Base-by-base conservation (phyloP, 106 monocot species). In the Triglochin maritima region DNA sequence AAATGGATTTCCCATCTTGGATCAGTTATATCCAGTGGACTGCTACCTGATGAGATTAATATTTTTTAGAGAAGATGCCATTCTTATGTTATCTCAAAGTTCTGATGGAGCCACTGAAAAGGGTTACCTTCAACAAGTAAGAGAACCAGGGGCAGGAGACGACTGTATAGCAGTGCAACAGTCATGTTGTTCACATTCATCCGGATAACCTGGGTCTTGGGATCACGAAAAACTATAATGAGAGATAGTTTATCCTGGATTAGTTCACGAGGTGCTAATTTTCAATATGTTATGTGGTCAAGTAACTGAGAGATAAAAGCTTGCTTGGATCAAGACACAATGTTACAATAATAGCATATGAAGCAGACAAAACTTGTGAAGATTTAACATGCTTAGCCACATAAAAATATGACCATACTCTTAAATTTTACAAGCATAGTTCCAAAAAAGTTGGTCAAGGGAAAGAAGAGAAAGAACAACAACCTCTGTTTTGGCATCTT, bases 1-100 rank as follows among this genome's bases (percentile, higher is more conserved):
- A 92, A 76, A 82, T 80, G 84, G 46, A 98, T 86, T 48, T 92
- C 91, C 96, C 96, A 98, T 68, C 70, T 66, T 78, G 91, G 84
- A 76, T 98, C 96, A 58, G 79, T 80, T 49, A 98, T 71, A 72
- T 98, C 96, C 72, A 92, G 67, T 50, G 96, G 80, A 1, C 74
- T 86, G 51, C 85, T 69, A 71, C 91, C 96, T 98, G 52, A 71
- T 29, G 29, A 29, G 29, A 29, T 29, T 29, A 29, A 29, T 29
- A 0, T 29, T 29, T 29, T 29, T 29, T 29, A 29, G 29, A 29
- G 29, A 29, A 29, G 29, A 29, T 29, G 29, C 29, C 29, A 29
- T 29, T 29, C 29, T 29, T 0, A 29, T 29, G 29, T 29, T 29
- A 29, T 29, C 29, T 29, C 29, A 29, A 29, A 29, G 29, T 29